phyloP scores from a whole-genome alignment of 1,284 basidiomycete species.

The Austroboletus rostrupii region DNA sequence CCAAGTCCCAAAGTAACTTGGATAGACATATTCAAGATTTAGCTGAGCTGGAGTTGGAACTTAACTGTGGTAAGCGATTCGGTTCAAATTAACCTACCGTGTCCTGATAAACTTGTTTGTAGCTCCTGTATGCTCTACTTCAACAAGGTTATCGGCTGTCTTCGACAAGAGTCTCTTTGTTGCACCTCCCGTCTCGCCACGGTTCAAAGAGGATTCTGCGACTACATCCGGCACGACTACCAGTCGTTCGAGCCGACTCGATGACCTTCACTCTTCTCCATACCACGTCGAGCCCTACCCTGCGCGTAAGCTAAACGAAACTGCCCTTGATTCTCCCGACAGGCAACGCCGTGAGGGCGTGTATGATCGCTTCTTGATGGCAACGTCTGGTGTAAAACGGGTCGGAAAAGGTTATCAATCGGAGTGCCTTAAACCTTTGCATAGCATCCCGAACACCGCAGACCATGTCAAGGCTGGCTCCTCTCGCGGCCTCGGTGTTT shows the following conservation, averaged over 20 bases:
- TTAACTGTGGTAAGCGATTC: conserved; percentile 31
- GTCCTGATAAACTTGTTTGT: conserved; percentile 3
- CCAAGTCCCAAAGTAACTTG: conserved; percentile 59
- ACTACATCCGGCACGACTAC: conserved; percentile 27
- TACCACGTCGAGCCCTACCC: conserved; percentile 63
- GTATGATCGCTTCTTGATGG: conserved; percentile 76
- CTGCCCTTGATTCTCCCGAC: conserved; percentile 49
- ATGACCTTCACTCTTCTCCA: conserved; percentile 56
- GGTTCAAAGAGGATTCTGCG: conserved; percentile 22
- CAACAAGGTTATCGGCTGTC: conserved; percentile 55
- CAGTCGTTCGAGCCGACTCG: conserved; percentile 30
- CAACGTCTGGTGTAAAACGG: conserved; percentile 69
- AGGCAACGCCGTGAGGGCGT: conserved; percentile 60
- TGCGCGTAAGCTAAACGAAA: conserved; percentile 36
- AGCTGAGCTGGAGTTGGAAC: conserved; percentile 56
- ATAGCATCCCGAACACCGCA: conserved; percentile 5
- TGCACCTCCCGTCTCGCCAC: conserved; percentile 36
- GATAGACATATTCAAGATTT: conserved; percentile 64
- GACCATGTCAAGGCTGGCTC: conserved; percentile 28
- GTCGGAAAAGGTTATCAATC: conserved; percentile 74
- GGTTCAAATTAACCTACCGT: not conserved
- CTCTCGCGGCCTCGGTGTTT: conserved; percentile 45
- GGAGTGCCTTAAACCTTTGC: conserved; percentile 44
- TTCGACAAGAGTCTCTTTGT: conserved; percentile 67
- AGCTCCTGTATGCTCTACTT: conserved; percentile 41